Conservation (phyloP, 129 eudicot species). For the Artemisia tridentata region DNA sequence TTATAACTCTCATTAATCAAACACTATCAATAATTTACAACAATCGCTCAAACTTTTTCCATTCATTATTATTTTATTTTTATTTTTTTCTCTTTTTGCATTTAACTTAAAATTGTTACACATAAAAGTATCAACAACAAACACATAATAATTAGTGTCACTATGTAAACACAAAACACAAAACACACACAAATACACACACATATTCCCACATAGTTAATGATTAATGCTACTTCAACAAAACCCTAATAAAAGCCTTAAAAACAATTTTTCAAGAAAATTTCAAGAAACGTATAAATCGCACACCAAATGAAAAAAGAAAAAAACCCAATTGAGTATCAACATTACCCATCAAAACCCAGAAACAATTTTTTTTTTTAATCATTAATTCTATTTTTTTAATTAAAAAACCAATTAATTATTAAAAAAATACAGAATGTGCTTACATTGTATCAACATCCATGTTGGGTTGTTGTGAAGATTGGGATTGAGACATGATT, state of each 20-base stretch:
- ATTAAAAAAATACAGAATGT: neutral
- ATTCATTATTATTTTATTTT: no score
- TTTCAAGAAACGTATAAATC: conserved; percentile 14
- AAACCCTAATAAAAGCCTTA: conserved; percentile 22
- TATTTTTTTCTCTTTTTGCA: neutral
- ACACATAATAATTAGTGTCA: neutral
- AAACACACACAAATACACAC: neutral
- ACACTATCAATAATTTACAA: conserved; percentile 1
- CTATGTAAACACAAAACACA: neutral
- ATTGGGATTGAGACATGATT: conserved; percentile 22
- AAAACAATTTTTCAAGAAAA: neutral
- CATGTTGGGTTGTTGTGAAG: conserved; percentile 32
- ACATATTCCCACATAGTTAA: conserved; percentile 15
- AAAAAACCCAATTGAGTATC: conserved; percentile 20
- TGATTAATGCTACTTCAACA: conserved; percentile 12
- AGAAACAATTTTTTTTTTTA: neutral
- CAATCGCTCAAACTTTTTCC: neutral
- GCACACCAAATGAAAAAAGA: conserved; percentile 8
- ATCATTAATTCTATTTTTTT: neutral
- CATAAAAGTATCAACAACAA: neutral
- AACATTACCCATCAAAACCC: conserved; percentile 14
- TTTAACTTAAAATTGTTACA: conserved; percentile 5
- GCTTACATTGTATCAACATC: conserved; percentile 39
- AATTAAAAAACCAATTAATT: neutral
- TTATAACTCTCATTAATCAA: no score